These are phyloP conservation scores for Ustilago vetiveriae DNA, from an alignment of 1,284 basidiomycete species.

Conservation along the genomic window DNA sequence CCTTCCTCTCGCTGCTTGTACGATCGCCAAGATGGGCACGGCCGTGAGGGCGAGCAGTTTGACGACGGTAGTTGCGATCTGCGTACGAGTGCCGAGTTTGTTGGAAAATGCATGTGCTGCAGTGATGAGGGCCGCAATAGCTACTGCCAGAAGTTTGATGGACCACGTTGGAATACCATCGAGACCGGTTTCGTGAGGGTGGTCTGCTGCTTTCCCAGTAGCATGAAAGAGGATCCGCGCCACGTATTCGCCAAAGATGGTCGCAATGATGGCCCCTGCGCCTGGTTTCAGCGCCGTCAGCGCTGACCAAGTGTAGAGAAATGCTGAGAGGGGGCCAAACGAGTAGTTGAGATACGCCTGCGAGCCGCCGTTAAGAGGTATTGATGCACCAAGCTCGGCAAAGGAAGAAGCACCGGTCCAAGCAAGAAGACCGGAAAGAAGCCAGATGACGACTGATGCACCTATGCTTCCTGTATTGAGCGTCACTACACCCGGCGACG, in stretches of 20 bases:
- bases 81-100: slow-evolving; percentile 81
- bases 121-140: slow-evolving; percentile 78
- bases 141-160: slow-evolving; percentile 85
- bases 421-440: slow-evolving; percentile 56
- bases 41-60: slow-evolving; percentile 78
- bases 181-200: slow-evolving; percentile 75
- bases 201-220: slow-evolving; percentile 69
- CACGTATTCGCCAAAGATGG: slow-evolving; percentile 78
- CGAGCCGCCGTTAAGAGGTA: slow-evolving; percentile 70
- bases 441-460: slow-evolving; percentile 61
- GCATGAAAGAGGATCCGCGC: slow-evolving; percentile 72
- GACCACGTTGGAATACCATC: slow-evolving; percentile 88
- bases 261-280: slow-evolving; percentile 71
- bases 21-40: slow-evolving; percentile 77
- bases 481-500: slow-evolving; percentile 64
- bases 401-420: slow-evolving; percentile 73
- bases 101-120: slow-evolving; percentile 80
- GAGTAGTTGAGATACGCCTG: slow-evolving; percentile 80
- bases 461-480: slow-evolving; percentile 62
- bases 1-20: slow-evolving; percentile 76
- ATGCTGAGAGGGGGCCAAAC: slow-evolving; percentile 76
- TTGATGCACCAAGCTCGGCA: slow-evolving; percentile 72
- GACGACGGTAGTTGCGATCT: slow-evolving; percentile 84
- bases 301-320: slow-evolving; percentile 69
- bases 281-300: slow-evolving; percentile 71